Percentiles rank a stretch among this genome's conserved stretches.
Conservation (phyloP, 208 protist genomes). For the Acanthamoeba castellanii region DNA sequence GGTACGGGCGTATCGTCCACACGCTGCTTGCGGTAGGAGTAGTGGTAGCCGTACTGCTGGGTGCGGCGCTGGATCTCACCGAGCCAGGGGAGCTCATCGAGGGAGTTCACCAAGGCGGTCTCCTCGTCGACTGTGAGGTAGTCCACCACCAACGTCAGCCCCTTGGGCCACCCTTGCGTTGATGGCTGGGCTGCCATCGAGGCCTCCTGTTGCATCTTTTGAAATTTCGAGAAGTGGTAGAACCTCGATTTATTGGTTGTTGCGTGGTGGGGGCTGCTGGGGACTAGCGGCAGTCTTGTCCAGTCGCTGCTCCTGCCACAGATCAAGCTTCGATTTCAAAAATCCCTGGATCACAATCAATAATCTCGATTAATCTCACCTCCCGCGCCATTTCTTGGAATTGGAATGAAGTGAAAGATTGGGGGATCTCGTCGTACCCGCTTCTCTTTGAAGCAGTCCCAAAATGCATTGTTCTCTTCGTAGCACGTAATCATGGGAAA, state of each 20-base stretch:
- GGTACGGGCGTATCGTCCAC: constrained; percentile 34
- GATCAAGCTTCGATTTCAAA: neutral
- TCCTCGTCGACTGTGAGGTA: constrained; percentile 3
- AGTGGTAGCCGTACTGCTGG: constrained; percentile 50
- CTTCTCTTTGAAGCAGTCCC: constrained; percentile 23
- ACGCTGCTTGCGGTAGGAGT: neutral
- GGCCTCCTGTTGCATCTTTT: neutral
- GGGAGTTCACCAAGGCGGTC: neutral
- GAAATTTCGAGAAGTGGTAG: neutral
- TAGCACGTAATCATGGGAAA: neutral
- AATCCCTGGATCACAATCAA: neutral
- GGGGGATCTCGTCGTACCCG: neutral
- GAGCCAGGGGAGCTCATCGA: neutral
- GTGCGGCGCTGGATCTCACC: neutral
- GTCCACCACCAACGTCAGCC: neutral
- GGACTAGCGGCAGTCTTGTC: neutral
- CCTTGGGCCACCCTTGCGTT: neutral
- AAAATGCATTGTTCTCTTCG: constrained; percentile 26
- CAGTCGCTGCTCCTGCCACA: neutral
- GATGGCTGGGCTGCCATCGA: neutral
- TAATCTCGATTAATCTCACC: too few relatives aligned
- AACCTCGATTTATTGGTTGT: neutral
- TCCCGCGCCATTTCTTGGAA: too few relatives aligned
- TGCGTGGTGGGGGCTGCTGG: neutral
- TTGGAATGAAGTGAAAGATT: neutral